These are phyloP conservation scores for Psilocybe cyanescens DNA, from an alignment of 768 basidiomycete genomes.

Conservation along the genomic window DNA sequence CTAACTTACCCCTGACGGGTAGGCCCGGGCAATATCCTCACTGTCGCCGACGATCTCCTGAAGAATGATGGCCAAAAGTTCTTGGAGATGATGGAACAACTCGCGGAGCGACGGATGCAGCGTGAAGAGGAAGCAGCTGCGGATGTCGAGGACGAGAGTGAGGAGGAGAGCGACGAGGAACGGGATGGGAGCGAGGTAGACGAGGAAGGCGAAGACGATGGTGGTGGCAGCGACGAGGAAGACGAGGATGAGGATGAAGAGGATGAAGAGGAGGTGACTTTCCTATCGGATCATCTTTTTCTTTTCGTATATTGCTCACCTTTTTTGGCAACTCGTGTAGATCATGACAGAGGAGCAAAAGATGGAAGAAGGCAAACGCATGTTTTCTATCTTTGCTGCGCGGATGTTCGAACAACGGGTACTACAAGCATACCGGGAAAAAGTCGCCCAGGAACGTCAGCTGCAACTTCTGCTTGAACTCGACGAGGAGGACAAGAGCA, in stretches of 20 bases:
- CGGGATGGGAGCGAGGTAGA: constrained; percentile 66
- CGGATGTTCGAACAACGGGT: constrained; percentile 99
- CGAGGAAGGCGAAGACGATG: constrained; percentile 63
- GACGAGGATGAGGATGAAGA: constrained; percentile 71
- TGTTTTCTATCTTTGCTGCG: constrained; percentile 99
- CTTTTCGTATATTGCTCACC: constrained; percentile 4
- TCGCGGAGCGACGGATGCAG: constrained; percentile 92
- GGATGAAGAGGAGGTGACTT: constrained; percentile 58
- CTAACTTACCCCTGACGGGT: constrained; percentile 11
- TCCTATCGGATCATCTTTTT: constrained; percentile 9
- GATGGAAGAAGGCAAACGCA: constrained; percentile 98
- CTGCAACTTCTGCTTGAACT: constrained; percentile 91
- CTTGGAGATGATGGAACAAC: constrained; percentile 99
- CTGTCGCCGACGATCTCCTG: constrained; percentile 96
- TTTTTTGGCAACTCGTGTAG: constrained; percentile 37
- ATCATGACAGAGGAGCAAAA: constrained; percentile 95
- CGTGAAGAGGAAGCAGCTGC: constrained; percentile 72
- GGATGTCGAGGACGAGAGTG: constrained; percentile 50
- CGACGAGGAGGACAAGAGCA: constrained; percentile 90
- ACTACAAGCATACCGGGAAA: constrained; percentile 93
- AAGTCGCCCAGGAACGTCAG: constrained; percentile 95
- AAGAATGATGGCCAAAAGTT: constrained; percentile 99
- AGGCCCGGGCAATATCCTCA: constrained; percentile 94
- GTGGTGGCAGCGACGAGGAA: constrained; percentile 63
- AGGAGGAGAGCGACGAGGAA: constrained; percentile 50